phyloP scores from a whole-genome alignment of 78 protist species.

The Bigelowiella natans region DNA sequence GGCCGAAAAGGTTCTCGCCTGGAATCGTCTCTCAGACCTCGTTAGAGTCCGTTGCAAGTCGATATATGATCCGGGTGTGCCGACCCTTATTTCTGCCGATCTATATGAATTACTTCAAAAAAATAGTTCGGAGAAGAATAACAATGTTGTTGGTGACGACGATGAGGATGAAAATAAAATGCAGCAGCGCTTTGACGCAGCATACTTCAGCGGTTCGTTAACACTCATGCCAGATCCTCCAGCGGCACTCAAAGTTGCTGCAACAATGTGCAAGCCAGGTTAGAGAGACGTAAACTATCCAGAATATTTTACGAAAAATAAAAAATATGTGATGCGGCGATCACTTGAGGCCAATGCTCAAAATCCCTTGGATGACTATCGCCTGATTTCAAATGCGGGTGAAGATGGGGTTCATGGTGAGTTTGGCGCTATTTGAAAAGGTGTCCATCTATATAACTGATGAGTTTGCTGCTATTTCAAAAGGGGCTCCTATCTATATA shows the following conservation, averaged over 20 bases:
- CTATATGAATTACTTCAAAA: background rate
- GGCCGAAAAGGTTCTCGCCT: background rate
- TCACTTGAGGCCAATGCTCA: too few relatives aligned
- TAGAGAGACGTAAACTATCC: conserved; percentile 16
- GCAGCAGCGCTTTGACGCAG: conserved; percentile 1
- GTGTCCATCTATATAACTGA: too few relatives aligned
- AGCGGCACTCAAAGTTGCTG: background rate
- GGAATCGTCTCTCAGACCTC: background rate
- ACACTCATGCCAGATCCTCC: conserved; percentile 16
- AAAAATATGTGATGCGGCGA: too few relatives aligned
- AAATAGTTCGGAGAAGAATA: background rate
- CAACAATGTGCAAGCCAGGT: background rate
- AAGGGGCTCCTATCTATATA: too few relatives aligned
- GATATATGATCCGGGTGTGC: background rate
- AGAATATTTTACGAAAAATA: too few relatives aligned
- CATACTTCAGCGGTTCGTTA: conserved; percentile 13
- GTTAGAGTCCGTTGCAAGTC: background rate
- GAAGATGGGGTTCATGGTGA: too few relatives aligned
- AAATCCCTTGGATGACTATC: too few relatives aligned
- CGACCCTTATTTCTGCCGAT: background rate
- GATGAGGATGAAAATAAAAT: too few relatives aligned
- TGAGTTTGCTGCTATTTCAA: too few relatives aligned
- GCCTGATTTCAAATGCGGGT: too few relatives aligned
- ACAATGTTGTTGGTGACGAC: too few relatives aligned
- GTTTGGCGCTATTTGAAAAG: too few relatives aligned